Percentiles rank a stretch among this genome's conserved stretches.
phyloP scores from a whole-genome alignment of 2,329 filamentous ascomycete species.

The Samsoniella hepiali region DNA sequence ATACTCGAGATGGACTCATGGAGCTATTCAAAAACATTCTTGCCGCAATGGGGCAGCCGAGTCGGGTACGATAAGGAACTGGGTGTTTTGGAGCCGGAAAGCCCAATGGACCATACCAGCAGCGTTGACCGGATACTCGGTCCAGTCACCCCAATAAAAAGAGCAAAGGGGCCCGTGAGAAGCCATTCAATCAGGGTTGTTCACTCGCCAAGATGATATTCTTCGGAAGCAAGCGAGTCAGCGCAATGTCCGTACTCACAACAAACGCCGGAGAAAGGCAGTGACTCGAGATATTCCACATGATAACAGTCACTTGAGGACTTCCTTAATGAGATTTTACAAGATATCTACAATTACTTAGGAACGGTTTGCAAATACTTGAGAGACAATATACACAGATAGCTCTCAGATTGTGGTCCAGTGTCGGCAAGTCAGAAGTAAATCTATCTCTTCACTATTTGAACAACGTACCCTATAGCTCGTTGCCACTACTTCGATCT shows the following conservation, averaged over 20 bases:
- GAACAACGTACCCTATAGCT: conserved; percentile 3
- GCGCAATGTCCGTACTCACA: not conserved
- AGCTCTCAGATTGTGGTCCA: not conserved
- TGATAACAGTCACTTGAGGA: not conserved
- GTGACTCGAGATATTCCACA: not conserved
- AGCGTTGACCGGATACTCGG: not conserved
- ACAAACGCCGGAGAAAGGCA: not conserved
- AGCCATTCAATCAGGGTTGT: not conserved
- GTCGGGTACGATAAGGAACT: not conserved
- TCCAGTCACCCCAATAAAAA: not conserved
- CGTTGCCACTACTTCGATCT: not conserved
- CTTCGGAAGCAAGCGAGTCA: not conserved
- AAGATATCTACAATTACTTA: not conserved
- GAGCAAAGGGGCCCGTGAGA: not conserved
- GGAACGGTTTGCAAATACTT: not conserved
- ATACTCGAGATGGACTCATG: not conserved
- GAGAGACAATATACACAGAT: not conserved
- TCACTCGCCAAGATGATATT: not conserved
- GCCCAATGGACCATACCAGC: not conserved
- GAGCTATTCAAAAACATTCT: not conserved
- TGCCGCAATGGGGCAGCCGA: not conserved
- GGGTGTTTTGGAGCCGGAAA: not conserved
- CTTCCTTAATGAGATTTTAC: not conserved
- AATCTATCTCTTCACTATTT: not conserved
- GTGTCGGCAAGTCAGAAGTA: not conserved